Conservation (phyloP, 768 basidiomycete species). For the Phylloporus arenicola region DNA sequence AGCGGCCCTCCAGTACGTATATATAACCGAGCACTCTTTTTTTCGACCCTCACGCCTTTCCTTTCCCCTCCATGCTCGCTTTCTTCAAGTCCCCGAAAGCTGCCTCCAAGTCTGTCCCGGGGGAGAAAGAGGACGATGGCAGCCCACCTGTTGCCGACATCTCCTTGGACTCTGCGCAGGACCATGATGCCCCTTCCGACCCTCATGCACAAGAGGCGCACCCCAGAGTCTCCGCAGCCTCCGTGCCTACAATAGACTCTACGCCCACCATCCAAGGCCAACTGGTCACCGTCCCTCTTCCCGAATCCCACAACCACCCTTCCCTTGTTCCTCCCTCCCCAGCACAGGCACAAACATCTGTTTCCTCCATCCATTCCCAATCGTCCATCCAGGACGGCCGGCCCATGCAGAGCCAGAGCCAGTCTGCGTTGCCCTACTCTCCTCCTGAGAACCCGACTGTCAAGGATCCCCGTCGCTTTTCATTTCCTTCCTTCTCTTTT, state of each 20-base stretch:
- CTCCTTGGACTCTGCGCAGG: not conserved
- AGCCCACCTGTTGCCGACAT: constrained; percentile 2
- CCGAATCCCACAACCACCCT: constrained; percentile 16
- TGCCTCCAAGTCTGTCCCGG: constrained; percentile 1
- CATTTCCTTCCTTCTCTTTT: constrained; percentile 43
- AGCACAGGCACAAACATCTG: not conserved
- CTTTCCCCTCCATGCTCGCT: constrained; percentile 16
- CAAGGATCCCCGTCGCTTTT: constrained; percentile 40
- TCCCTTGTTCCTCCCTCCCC: constrained; percentile 19
- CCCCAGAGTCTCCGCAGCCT: constrained; percentile 16
- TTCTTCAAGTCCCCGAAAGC: constrained; percentile 20
- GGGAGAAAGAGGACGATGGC: not conserved
- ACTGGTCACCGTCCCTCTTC: constrained; percentile 2
- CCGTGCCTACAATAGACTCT: constrained; percentile 21
- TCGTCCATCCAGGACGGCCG: constrained; percentile 14
- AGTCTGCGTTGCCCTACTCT: constrained; percentile 26
- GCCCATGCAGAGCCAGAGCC: constrained; percentile 23
- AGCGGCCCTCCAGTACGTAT: constrained; percentile 24
- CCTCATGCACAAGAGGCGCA: not conserved
- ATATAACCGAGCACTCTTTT: constrained; percentile 14
- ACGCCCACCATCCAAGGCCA: constrained; percentile 20
- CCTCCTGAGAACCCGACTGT: constrained; percentile 2
- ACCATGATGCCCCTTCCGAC: constrained; percentile 2
- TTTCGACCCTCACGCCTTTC: constrained; percentile 3
- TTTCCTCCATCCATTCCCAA: constrained; percentile 9